These are phyloP conservation scores for Yamadazyma kanchanaburiensis DNA, from an alignment of 1,139 yeast genomes.

Conservation along the genomic window DNA sequence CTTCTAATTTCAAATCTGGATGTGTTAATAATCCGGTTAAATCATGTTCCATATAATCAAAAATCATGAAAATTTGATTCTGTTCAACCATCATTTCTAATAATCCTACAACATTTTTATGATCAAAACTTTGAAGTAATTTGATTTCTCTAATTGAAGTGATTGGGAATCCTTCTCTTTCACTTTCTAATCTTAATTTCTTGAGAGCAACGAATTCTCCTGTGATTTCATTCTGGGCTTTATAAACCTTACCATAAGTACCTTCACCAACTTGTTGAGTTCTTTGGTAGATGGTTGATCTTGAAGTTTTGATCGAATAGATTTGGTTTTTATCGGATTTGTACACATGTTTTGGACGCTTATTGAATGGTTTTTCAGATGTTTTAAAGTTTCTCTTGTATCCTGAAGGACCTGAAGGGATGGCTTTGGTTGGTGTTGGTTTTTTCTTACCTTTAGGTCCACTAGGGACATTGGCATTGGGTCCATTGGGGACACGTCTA, in stretches of 20 bases:
- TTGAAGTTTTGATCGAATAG: conserved; percentile 28
- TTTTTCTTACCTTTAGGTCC: no score
- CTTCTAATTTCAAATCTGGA: conserved; percentile 60
- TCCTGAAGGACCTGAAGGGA: conserved; percentile 8
- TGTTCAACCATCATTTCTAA: conserved; percentile 88
- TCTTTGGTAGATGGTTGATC: conserved; percentile 28
- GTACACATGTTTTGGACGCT: conserved; percentile 4
- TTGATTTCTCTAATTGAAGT: conserved; percentile 93
- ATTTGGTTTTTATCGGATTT: conserved; percentile 28
- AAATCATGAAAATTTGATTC: conserved; percentile 80
- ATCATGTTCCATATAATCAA: conserved; percentile 93
- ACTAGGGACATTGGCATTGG: no score
- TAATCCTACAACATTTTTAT: conserved; percentile 75
- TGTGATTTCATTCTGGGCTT: conserved; percentile 67
- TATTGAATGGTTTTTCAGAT: no score
- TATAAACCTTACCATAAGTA: conserved; percentile 48
- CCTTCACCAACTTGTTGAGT: conserved; percentile 51
- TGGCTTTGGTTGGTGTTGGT: no score
- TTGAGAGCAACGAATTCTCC: conserved; percentile 78
- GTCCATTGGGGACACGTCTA: no score
- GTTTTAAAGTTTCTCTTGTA: conserved; percentile 4
- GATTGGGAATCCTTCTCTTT: conserved; percentile 93
- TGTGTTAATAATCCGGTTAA: conserved; percentile 83
- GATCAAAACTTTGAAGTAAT: conserved; percentile 81
- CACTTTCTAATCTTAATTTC: conserved; percentile 76